These are phyloP conservation scores for Phytophthora sp. DNA, from an alignment of 352 stramenopile genomes.

Conservation along the genomic window DNA sequence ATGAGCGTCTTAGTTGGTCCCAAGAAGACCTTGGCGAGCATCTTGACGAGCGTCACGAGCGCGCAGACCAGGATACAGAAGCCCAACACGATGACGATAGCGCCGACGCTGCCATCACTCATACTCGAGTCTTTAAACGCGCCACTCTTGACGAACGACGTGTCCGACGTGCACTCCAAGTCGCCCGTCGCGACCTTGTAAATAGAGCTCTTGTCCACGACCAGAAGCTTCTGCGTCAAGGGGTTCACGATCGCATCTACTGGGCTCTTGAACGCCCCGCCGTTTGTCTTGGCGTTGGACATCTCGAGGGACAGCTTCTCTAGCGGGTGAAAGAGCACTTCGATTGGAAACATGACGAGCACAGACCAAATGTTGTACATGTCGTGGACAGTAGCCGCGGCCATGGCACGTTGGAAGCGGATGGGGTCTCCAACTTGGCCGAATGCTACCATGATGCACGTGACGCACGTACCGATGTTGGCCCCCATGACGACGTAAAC, in stretches of 20 bases:
- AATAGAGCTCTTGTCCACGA: slow-evolving; percentile 44
- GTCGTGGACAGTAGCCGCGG: slow-evolving; percentile 51
- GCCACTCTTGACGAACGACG: slow-evolving; percentile 43
- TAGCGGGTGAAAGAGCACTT: slow-evolving; percentile 59
- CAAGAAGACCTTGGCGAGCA: slow-evolving; percentile 63
- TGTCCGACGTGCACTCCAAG: slow-evolving; percentile 21
- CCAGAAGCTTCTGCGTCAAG: slow-evolving; percentile 29
- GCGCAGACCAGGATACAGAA: slow-evolving; percentile 48
- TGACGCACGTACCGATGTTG: slow-evolving; percentile 89
- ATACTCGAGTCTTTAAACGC: slow-evolving; percentile 35
- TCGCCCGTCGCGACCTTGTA: slow-evolving; percentile 36
- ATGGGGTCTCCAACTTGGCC: slow-evolving; percentile 74
- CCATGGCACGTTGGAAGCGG: slow-evolving; percentile 67
- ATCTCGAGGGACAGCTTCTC: slow-evolving; percentile 51
- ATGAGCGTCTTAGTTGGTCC: slow-evolving; percentile 83
- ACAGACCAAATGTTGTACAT: slow-evolving; percentile 91
- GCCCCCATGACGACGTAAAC: slow-evolving; percentile 92
- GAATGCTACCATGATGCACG: slow-evolving; percentile 90
- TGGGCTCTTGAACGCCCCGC: slow-evolving; percentile 44
- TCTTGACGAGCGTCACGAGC: slow-evolving; percentile 49
- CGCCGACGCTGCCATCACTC: slow-evolving; percentile 45
- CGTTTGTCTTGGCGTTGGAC: slow-evolving; percentile 31
- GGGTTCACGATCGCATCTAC: slow-evolving; percentile 50
- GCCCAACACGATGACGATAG: slow-evolving; percentile 46
- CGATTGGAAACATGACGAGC: slow-evolving; percentile 71